Evolutionary conservation across 768 basidiomycete species (phyloP), one percentile per base, ranked within the genome.

Genomic region (Tephrocybe sp.): DNA sequence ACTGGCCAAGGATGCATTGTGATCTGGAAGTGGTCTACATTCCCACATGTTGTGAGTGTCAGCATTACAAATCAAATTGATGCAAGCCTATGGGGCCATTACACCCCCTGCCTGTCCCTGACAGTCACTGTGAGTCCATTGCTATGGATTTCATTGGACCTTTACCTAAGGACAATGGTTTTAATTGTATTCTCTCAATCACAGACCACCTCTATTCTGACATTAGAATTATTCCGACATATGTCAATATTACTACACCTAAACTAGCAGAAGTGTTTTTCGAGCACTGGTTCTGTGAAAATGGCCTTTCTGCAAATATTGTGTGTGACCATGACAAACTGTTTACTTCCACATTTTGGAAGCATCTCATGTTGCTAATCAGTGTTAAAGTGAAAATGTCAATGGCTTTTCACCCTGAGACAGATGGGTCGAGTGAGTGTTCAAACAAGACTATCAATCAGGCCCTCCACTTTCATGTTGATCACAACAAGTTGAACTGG

Each of bases 331-430:
- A 67, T 0, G 68, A 71, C 34, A 51, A 61, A 7, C 36, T 63
- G 1, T 66, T 63, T 27, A 49, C 55, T 0, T 61, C 56, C 0
- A 19, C 41, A 1, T 66, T 75, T 38, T 76, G 74, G 73, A 49
- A 19, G 44, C 56, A 6, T 52, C 73, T 0, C 51, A 61, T 40
- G 40, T 44, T 6, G 51, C 65, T 0, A 63, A 68, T 3, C 2
- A 65, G 71, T 0, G 52, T 68, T 1, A 56, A 64, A 4, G 45
- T 71, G 0, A 61, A 62, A 21, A 57, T 75, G 53, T 73, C 71
- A 0, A 67, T 68, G 0, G 44, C 69, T 0, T 73, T 64, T 35
- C 73, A 76, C 28, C 72, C 69, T 0, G 59, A 76, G 40, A 74
- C 69, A 0, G 67, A 75, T 48, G 72, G 73, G 0, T 27, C 58